Evolutionary conservation across 2,329 filamentous ascomycete genomes (phyloP), one percentile per base, ranked within the genome.

Genomic region (Daldinia sp.): DNA sequence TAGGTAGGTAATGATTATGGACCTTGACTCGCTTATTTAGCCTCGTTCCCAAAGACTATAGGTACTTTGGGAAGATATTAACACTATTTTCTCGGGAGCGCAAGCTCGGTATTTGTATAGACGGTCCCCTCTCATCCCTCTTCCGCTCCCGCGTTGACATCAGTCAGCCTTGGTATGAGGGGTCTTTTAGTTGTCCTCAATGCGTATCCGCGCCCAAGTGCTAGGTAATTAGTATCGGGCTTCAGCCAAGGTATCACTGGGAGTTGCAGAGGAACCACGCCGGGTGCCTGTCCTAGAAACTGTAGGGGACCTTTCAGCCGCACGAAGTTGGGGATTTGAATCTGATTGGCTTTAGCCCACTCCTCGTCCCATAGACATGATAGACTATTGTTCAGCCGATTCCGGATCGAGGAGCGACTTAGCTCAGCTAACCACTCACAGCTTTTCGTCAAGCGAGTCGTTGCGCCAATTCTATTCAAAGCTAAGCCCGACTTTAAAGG

Each of bases 281-380:
- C 15, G 13, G 15, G 30, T 54, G 56, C 48, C 19, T 52, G 48
- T 53, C 39, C 45, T 59, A 48, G 63, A 55, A 48, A 23, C 25
- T 63, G 41, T 43, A 61, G 45, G 56, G 56, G 54, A 30, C 30
- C 23, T 59, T 56, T 67, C 65, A 67, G 65, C 65, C 65, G 62
- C 65, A 67, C 52, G 56, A 35, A 55, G 47, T 23, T 10, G 17
- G 7, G 4, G 15, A 8, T 6, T 9, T 5, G 37, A 15, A 23
- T 58, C 43, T 58, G n/a, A 67, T 63, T 67, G 52, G 61, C 4
- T 21, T 29, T 17, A n/a, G 61, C 41, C 54, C 35, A 37, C 41
- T 54, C 21, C 9, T 9, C 32, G 27, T 39, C 39, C 17, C 23
- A 15, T 13, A 15, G 29, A 21, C 41, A 30, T 30, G 43, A 50